Base-by-base conservation (phyloP, 352 stramenopile genomes). In the Hyaloperonospora brassicae region DNA sequence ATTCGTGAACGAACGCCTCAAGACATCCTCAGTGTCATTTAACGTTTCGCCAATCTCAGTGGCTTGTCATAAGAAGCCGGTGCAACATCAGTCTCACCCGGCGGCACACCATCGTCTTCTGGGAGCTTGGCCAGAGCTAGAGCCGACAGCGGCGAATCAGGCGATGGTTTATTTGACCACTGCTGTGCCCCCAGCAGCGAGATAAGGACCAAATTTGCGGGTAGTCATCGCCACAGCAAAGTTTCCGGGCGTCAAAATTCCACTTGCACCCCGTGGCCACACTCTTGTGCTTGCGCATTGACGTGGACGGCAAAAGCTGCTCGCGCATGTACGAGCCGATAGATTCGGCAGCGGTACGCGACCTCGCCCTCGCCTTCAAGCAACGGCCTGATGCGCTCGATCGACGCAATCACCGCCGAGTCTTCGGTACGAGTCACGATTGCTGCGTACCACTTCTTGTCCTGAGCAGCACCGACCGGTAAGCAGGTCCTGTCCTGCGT, bases 161-260 rank as follows among this genome's bases (percentile, higher is more conserved):
- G 95, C 13, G 89, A 86, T 22, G 97, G 17, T 17, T 17, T 17
- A 96, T 66, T 99, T 99, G 14, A 99, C 68, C 5, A 99, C 89
- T 6, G 86, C 79, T 2, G 94, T 96, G 68, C 96, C 99, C 12
- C 97, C 97, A 5, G 90, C 88, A 10, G 89, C 87, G 12, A 99
- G 66, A 30, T 93, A 95, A 1, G 95, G 93, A 5, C 72, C 95
- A 7, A 97, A 75, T 69, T 99, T 99, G 14, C 96, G 79, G 25
- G 96, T 98, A 57, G 99, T 97, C 96, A 99, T 99, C 3, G 95
- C 96, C 38, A 97, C 68, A 7, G 97, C 97, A 64, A 99, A 99
- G 73, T 99, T 99, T 96, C 96, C 99, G 14, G 93, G 96, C 47
- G 95, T 97, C 53, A 99, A 95, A 47, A 98, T 85, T 24, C 73